phyloP scores from a whole-genome alignment of 768 basidiomycete species.

The Tylopilus intermedius region DNA sequence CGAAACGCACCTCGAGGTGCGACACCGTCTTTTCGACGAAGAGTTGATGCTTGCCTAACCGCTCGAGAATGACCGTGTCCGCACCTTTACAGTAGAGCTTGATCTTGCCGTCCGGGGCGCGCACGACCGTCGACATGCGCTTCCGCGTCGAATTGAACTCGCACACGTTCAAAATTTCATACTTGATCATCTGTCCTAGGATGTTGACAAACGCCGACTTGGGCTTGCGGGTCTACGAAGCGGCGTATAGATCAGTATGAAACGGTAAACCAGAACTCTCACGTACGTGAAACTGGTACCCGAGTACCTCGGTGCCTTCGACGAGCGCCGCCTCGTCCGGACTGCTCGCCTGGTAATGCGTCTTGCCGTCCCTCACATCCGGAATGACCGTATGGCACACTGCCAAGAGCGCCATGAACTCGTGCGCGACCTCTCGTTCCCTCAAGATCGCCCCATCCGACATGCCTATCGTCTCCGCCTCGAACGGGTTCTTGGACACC shows the following conservation, averaged over 20 bases:
- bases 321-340: conserved; percentile 98
- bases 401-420: conserved; percentile 79
- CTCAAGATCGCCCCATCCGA: conserved; percentile 1
- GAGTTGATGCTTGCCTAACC: conserved; percentile 76
- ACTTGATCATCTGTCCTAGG: conserved; percentile 68
- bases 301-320: conserved; percentile 85
- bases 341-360: conserved; percentile 91
- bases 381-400: conserved; percentile 99
- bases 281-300: conserved; percentile 90
- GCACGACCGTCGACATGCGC: conserved; percentile 93
- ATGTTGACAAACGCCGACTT: conserved; percentile 90
- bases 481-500: conserved; percentile 53
- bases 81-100: conserved; percentile 97
- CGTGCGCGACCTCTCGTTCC: conserved; percentile 53
- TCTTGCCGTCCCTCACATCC: conserved; percentile 84
- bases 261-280: neutral
- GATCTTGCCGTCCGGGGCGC: conserved; percentile 83
- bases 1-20: conserved; percentile 75
- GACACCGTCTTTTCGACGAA: conserved; percentile 81
- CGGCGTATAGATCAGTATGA: too few species aligned
- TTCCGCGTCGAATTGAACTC: conserved; percentile 99
- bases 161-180: conserved; percentile 91
- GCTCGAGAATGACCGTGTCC: conserved; percentile 94
- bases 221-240: conserved; percentile 80
- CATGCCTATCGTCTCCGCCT: conserved; percentile 28